Evolutionary conservation across 306 rosid species (phyloP), one percentile per base, ranked within the genome.

Genomic region (Cucurbita moschata): DNA sequence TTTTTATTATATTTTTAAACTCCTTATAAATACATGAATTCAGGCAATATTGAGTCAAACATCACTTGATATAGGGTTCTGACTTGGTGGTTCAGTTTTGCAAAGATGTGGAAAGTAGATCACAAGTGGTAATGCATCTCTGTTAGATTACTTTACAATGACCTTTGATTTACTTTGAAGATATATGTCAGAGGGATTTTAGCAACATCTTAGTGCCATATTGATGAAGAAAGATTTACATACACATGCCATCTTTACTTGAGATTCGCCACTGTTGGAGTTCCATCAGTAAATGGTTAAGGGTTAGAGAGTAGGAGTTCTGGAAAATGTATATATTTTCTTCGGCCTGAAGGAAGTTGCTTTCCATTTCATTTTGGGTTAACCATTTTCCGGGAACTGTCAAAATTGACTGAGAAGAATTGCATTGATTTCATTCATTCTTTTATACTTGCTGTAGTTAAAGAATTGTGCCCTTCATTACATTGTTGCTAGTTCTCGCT

Each of bases 21-120:
- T 60, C 42, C 49, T 70, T 40, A 49, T 43, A 55, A 42, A 71
- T 81, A 78, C 60, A 78, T 26, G 54, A 56, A 46, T 66, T 59
- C 30, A 49, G 65, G 61, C 76, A 47, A 44, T 82, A 68, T 75
- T 84, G 50, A 76, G 64, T 30, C 75, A 7, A 44, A 46, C 73
- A 81, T 84, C 12, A 21, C 44, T 79, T 51, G 73, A 38, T 81
- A 76, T 93, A 88, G 96, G 87, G 74, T 57, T n/a, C 94, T 60
- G 99, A 94, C 71, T 78, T 91, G 87, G 91, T 63, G 52, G 78
- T 94, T 75, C 92, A 88, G 26, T 94, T 94, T 68, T 91, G 99
- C 81, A 94, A 91, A 79, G 99, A 94, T 39, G 99, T 94, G 76
- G 96, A 94, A 84, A 86, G 72, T 77, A 81, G 99, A 89, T 86